A percentile compares a stretch with the other conserved stretches of the same genome.
These are phyloP conservation scores for Yamadazyma diospyri DNA, from an alignment of 1,139 yeast species.

Conservation along the genomic window DNA sequence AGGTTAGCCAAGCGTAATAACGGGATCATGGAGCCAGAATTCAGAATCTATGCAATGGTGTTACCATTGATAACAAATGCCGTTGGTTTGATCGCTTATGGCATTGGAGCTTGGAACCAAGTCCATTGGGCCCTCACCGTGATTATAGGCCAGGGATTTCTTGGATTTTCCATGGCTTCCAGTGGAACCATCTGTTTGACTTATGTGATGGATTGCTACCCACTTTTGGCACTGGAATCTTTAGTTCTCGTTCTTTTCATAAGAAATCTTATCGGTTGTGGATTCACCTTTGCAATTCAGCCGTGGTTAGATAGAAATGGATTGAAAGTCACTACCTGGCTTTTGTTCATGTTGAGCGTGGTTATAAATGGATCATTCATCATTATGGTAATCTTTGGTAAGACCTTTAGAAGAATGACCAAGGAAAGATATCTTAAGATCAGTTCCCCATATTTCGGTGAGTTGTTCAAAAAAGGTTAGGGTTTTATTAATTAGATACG, in stretches of 20 bases:
- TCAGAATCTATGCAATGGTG: constrained; percentile 38
- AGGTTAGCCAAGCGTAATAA: constrained; percentile 32
- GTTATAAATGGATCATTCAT: constrained; percentile 41
- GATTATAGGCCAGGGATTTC: constrained; percentile 48
- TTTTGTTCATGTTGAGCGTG: constrained; percentile 44
- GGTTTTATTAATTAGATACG: background rate
- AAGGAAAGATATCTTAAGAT: constrained; percentile 20
- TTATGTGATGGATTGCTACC: constrained; percentile 57
- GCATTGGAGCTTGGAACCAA: constrained; percentile 28
- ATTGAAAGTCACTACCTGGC: constrained; percentile 38
- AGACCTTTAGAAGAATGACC: constrained; percentile 31
- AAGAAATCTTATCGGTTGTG: constrained; percentile 47
- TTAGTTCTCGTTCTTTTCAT: constrained; percentile 49
- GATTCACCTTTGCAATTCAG: constrained; percentile 44
- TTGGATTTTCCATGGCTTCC: constrained; percentile 58
- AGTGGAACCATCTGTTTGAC: constrained; percentile 56
- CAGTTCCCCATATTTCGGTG: constrained; percentile 14
- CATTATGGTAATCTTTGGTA: constrained; percentile 37
- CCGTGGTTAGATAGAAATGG: constrained; percentile 45
- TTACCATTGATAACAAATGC: constrained; percentile 39
- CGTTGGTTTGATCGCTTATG: constrained; percentile 36
- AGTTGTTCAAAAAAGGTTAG: constrained; percentile 26
- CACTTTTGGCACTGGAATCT: constrained; percentile 52
- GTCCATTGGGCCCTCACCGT: constrained; percentile 51
- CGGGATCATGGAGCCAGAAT: constrained; percentile 42